These are phyloP conservation scores for Taphrina betulina DNA, from an alignment of 1,139 yeast genomes.

Conservation along the genomic window DNA sequence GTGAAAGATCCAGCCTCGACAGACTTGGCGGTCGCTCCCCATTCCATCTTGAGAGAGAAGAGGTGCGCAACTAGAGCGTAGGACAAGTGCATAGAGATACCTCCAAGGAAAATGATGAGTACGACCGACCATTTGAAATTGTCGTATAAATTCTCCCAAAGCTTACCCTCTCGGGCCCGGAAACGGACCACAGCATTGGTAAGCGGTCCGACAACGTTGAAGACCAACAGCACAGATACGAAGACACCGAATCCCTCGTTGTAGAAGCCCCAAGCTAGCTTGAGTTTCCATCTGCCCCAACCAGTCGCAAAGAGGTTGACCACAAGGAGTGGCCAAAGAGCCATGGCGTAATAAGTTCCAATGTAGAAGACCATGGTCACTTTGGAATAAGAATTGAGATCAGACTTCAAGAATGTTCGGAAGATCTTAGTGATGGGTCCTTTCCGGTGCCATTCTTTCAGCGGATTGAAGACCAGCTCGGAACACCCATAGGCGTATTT, in stretches of 20 bases:
- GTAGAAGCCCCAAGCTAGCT: constrained; percentile 35
- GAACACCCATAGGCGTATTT: constrained; percentile 37
- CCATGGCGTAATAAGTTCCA: constrained; percentile 38
- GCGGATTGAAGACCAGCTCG: constrained; percentile 36
- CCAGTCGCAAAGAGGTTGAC: constrained; percentile 36
- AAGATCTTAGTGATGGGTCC: constrained; percentile 36
- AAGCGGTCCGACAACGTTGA: constrained; percentile 36
- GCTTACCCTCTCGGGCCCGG: constrained; percentile 33
- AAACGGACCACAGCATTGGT: constrained; percentile 37
- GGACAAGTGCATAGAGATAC: constrained; percentile 36
- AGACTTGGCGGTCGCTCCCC: constrained; percentile 38
- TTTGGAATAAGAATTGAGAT: constrained; percentile 29
- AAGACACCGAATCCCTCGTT: constrained; percentile 32
- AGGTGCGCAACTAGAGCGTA: constrained; percentile 36
- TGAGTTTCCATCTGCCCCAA: constrained; percentile 36
- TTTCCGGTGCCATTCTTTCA: constrained; percentile 33
- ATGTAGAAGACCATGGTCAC: constrained; percentile 36
- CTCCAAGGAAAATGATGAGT: constrained; percentile 34
- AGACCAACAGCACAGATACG: constrained; percentile 35
- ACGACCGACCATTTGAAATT: constrained; percentile 34
- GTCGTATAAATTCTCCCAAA: constrained; percentile 32
- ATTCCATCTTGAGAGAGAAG: constrained; percentile 36
- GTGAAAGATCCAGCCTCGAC: constrained; percentile 36
- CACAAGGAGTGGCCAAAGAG: constrained; percentile 34
- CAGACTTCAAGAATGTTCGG: constrained; percentile 33